phyloP scores from a whole-genome alignment of 1,284 basidiomycete species.

The Ceratobasidium sp. region DNA sequence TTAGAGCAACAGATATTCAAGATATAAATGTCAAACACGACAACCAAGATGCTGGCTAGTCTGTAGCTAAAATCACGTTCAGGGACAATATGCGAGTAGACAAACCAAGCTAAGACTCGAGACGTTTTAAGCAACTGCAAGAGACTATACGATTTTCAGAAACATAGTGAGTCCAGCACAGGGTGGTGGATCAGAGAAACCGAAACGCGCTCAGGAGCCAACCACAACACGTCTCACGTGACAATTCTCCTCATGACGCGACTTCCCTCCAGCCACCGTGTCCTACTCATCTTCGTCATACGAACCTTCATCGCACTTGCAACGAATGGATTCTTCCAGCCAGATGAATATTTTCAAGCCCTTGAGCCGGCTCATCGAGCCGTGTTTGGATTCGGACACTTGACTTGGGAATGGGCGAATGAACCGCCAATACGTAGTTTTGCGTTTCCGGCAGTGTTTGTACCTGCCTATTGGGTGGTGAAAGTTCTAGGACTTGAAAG shows the following conservation, averaged over 20 bases:
- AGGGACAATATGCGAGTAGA: too few relatives aligned
- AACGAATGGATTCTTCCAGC: constrained; percentile 93
- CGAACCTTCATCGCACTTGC: constrained; percentile 64
- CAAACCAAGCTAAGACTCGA: too few relatives aligned
- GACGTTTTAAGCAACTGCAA: too few relatives aligned
- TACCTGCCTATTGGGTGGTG: constrained; percentile 79
- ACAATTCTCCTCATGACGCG: neutral
- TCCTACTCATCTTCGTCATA: constrained; percentile 47
- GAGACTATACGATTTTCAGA: too few relatives aligned
- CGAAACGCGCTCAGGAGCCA: too few relatives aligned
- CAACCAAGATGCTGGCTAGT: too few relatives aligned
- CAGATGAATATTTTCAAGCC: constrained; percentile 97
- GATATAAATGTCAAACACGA: too few relatives aligned
- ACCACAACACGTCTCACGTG: constrained; percentile 32
- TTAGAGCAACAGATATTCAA: too few relatives aligned
- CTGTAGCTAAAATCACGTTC: too few relatives aligned
- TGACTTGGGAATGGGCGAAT: constrained; percentile 96
- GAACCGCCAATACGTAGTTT: constrained; percentile 75
- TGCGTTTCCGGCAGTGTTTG: constrained; percentile 79
- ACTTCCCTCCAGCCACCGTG: neutral
- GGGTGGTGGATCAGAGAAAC: too few relatives aligned
- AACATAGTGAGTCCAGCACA: too few relatives aligned
- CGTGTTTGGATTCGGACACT: constrained; percentile 90
- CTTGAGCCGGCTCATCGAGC: constrained; percentile 90
- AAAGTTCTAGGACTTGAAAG: constrained; percentile 66